Conservation (phyloP, 345 rosid genomes). For the Citrus inodora region DNA sequence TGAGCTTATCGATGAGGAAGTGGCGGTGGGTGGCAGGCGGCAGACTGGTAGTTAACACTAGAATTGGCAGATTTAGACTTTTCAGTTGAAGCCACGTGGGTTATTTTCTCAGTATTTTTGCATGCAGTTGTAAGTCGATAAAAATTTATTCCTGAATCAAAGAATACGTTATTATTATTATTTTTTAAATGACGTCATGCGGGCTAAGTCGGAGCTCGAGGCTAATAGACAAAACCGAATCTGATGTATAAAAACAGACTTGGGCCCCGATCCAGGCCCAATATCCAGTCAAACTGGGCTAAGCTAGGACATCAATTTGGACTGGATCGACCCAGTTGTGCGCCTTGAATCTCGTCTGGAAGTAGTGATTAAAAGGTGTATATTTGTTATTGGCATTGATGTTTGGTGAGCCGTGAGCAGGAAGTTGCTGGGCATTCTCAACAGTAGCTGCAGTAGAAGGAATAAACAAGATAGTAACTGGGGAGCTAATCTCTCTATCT, state of each 20-base stretch:
- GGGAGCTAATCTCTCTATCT: constrained; percentile 64
- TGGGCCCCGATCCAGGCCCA: not conserved
- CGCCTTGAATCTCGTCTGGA: not conserved
- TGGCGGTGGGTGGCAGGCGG: not conserved
- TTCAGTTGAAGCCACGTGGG: constrained; percentile 10
- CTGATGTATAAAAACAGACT: not conserved
- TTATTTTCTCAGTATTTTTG: not conserved
- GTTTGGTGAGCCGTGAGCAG: constrained; percentile 34
- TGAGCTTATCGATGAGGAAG: no score
- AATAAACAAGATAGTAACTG: constrained; percentile 79
- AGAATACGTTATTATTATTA: no score
- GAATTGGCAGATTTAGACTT: not conserved
- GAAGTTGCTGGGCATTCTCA: constrained; percentile 99
- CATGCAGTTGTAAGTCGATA: not conserved
- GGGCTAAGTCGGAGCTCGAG: not conserved
- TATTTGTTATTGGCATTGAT: no score
- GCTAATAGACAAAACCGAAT: not conserved
- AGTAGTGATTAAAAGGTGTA: no score
- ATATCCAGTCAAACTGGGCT: not conserved
- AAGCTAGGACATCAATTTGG: not conserved
- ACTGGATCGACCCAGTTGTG: not conserved
- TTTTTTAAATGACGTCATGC: not conserved
- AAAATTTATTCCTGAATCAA: not conserved
- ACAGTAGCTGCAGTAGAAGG: constrained; percentile 87
- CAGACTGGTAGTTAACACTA: not conserved